phyloP scores from a whole-genome alignment of 129 eudicot species.

The Centaurea solstitialis region DNA sequence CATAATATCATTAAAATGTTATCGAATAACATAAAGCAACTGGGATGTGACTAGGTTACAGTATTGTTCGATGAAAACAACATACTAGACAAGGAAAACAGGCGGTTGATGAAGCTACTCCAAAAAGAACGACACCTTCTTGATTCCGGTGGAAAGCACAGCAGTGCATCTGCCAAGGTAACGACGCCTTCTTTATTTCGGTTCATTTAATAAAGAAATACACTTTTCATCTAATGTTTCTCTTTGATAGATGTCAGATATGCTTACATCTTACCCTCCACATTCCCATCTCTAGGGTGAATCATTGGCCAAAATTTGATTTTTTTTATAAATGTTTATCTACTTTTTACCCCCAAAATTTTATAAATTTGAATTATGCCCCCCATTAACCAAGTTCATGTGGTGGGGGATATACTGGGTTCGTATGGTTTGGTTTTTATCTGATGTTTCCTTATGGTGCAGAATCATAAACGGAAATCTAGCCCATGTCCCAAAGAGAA shows the following conservation, averaged over 20 bases:
- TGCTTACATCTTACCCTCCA: neutral
- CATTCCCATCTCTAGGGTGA: neutral
- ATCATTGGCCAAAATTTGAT: neutral
- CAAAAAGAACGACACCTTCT: conserved; percentile 35
- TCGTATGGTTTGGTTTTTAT: neutral
- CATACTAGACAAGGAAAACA: conserved; percentile 48
- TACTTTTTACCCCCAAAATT: neutral
- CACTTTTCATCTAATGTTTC: neutral
- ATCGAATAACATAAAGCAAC: neutral
- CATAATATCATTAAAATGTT: neutral
- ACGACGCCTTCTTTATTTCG: conserved; percentile 1
- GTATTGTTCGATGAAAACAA: conserved; percentile 49
- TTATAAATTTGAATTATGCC: neutral
- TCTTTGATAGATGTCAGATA: too few species aligned
- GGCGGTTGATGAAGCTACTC: conserved; percentile 42
- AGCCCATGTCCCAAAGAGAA: conserved; percentile 37
- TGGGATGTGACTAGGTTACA: conserved; percentile 45
- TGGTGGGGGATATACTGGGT: neutral
- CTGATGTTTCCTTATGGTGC: neutral
- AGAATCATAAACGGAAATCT: conserved; percentile 60
- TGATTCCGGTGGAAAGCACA: conserved; percentile 49
- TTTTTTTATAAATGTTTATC: neutral
- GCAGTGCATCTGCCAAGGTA: conserved; percentile 62
- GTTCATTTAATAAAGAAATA: neutral
- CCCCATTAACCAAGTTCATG: neutral